Evolutionary conservation across 805 yeast species (phyloP), one percentile per base, ranked within the genome.

Genomic region (Debaryomyces hansenii): DNA sequence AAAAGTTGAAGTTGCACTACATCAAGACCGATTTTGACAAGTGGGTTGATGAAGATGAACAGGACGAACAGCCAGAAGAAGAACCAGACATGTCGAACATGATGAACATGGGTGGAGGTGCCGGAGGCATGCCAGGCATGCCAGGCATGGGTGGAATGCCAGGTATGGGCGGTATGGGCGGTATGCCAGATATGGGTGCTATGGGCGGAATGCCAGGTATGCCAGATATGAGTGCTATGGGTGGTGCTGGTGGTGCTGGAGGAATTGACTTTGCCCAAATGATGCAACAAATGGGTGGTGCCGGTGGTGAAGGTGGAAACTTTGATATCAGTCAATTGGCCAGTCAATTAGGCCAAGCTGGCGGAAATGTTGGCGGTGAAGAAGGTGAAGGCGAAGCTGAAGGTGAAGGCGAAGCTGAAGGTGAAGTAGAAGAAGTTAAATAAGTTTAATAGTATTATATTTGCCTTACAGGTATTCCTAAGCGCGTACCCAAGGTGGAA

Each of bases 1-100:
- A 87, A 59, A 89, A 90, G 74, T 76, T 79, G 60, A 90, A 84
- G 64, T 80, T 78, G 51, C 89, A 84, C 54, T 88, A 80, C 69
- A 80, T 92, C 64, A 87, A 88, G 75, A 92, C 99, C 11, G 98
- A 92, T 63, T 92, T 92, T 63, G 96, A 91, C 73, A 88, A 85
- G 68, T 92, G 99, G 99, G 96, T 88, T 35, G 99, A 92, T 63
- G 98, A 92, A 74, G 99, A 92, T 63, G 99, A 92, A 70, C 99
- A 92, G 70, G 90, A 89, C 35, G 91, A 83, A 48, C 74, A 67
- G 42, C 75, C 73, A 9, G 85, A 76, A 36, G 77, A 69, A 20
- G 80, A 64, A 16, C 66, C 61, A 18, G 69, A 63, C 39, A 52
- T 67, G 51, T 60, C 64, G 20, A 56, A 63, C 44, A 59, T 56